Conservation (phyloP, 352 stramenopile genomes). For the Phytophthora brassicae region DNA sequence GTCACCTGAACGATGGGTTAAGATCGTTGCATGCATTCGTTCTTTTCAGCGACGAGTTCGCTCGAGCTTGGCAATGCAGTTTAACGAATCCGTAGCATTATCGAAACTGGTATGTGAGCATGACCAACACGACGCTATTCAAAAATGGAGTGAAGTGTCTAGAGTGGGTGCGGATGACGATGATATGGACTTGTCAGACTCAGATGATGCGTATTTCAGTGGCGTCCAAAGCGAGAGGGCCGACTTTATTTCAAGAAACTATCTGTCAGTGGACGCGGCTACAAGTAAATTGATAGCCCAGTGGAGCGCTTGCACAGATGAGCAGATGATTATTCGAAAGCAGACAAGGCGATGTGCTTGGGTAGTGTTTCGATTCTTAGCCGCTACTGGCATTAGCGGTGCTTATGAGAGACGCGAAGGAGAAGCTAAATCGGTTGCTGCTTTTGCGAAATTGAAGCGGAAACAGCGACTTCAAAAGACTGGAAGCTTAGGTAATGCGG, state of each 20-base stretch:
- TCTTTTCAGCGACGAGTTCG: conserved; percentile 48
- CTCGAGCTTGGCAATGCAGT: conserved; percentile 21
- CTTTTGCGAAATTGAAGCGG: conserved; percentile 69
- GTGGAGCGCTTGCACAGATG: conserved; percentile 61
- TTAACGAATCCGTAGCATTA: conserved; percentile 28
- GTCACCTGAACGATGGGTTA: conserved; percentile 30
- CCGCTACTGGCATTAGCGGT: conserved; percentile 68
- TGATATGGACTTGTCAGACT: conserved; percentile 27
- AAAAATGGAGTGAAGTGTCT: conserved; percentile 32
- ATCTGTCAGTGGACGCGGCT: conserved; percentile 6
- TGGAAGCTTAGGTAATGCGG: conserved; percentile 18
- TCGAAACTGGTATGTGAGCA: conserved; percentile 47
- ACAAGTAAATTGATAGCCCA: conserved; percentile 36
- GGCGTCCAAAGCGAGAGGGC: conserved; percentile 3
- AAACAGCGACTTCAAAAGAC: conserved; percentile 62
- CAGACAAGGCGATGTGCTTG: conserved; percentile 71
- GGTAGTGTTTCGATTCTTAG: conserved; percentile 84
- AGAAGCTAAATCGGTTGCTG: conserved; percentile 66
- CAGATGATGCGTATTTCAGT: conserved; percentile 24
- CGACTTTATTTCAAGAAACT: neutral
- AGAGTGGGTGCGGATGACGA: conserved; percentile 36
- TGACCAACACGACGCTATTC: conserved; percentile 36
- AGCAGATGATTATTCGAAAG: conserved; percentile 70
- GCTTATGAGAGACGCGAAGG: conserved; percentile 70
- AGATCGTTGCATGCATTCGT: conserved; percentile 29